Evolutionary conservation across 2,329 filamentous ascomycete genomes (phyloP), one percentile per base, ranked within the genome.

Genomic region (Balansia obtecta): DNA sequence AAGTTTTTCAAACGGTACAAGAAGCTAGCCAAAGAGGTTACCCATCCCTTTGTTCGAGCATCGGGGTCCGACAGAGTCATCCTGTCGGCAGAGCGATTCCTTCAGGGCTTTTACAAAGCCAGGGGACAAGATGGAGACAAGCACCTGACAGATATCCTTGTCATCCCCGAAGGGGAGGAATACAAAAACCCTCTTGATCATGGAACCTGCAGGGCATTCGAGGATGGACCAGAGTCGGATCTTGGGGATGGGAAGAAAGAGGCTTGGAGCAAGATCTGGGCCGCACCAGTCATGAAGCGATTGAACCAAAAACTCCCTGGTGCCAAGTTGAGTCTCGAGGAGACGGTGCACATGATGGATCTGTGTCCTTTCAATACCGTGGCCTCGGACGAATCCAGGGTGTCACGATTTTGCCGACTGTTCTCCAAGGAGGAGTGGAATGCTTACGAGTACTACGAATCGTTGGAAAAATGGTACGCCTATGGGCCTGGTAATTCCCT

Each of bases 301-400:
- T 67, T 95, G 40, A 88, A 90, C 61, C 59, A 68, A 13, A 78
- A 83, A 53, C 72, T 96, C 0, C 75, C 75, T 0, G 85, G 85
- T 2, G 82, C 78, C 5, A 80, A 85, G 53, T 64, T 95, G 41
- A 78, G 76, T 2, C 61, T 72, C 12, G 60, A 69, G 1, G 82
- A 91, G 34, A 79, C 82, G 1, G 71, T 89, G 51, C 77, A 76
- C 51, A 63, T 96, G 34, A 95, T 96, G 88, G 88, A 95, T 59
- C 72, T 95, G 53, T 96, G 90, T 60, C 83, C 90, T 0, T 95
- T 88, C 68, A 77, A 85, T 57, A 91, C 87, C 0, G 80, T 95
- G n/a, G 80, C 83, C 9, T 72, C 78, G 6, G 61, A 67, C 0
- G 67, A 74, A 4, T 55, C 52, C 1, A 57, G 55, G 1, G 63